phyloP scores from a whole-genome alignment of 805 yeast genomes.

The Clavispora carvajalis region DNA sequence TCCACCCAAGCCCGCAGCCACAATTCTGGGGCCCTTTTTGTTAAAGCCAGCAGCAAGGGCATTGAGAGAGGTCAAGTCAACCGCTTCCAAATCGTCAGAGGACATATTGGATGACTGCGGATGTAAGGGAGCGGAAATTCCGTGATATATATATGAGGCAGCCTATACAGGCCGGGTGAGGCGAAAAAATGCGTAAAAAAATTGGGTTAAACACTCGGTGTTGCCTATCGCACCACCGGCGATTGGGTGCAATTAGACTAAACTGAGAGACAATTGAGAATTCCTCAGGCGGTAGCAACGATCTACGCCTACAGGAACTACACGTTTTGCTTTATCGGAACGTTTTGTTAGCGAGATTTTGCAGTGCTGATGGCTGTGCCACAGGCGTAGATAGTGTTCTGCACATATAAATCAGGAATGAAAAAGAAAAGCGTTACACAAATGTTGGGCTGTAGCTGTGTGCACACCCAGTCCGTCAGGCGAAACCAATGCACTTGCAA shows the following conservation, averaged over 20 bases:
- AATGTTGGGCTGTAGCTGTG: background rate
- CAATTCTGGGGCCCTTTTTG: slow-evolving; percentile 64
- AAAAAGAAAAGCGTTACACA: background rate
- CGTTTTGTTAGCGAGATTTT: too few species aligned
- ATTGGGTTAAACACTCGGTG: slow-evolving; percentile 4
- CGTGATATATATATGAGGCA: background rate
- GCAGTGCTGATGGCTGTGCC: too few species aligned
- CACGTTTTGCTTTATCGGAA: too few species aligned
- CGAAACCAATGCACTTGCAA: background rate
- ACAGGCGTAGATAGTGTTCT: background rate
- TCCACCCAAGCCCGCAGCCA: slow-evolving; percentile 74
- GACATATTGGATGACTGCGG: slow-evolving; percentile 5
- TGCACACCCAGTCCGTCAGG: background rate
- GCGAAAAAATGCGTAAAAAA: slow-evolving; percentile 2
- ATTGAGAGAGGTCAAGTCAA: slow-evolving; percentile 67
- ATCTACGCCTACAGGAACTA: too few species aligned
- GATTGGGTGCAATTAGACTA: background rate
- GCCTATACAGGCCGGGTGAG: background rate
- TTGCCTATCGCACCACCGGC: slow-evolving; percentile 1
- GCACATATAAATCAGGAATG: background rate
- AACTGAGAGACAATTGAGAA: too few species aligned
- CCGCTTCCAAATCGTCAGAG: slow-evolving; percentile 21
- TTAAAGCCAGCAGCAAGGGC: slow-evolving; percentile 80
- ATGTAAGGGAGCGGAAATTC: background rate
- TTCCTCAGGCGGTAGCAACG: too few species aligned